These are phyloP conservation scores for Garcia nutans DNA, from an alignment of 345 rosid genomes.

Conservation along the genomic window DNA sequence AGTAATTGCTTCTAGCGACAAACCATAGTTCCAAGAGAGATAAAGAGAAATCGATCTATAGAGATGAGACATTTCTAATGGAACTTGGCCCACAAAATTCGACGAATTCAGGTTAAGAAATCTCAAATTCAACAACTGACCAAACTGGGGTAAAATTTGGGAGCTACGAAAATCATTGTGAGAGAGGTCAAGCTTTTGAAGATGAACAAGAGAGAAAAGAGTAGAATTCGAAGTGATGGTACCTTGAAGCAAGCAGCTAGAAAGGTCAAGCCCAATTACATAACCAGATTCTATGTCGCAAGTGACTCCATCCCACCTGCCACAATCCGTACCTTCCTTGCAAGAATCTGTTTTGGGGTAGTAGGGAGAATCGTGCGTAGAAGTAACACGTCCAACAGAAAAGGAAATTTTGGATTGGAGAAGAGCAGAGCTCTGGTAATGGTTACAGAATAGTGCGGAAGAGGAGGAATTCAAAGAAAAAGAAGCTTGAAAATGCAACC, in stretches of 20 bases:
- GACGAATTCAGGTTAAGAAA: constrained; percentile 16
- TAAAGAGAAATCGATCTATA: not conserved
- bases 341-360: not conserved
- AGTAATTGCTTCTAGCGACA: not conserved
- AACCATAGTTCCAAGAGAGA: not conserved
- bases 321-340: too few species aligned
- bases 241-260: too few species aligned
- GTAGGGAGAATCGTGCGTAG: not conserved
- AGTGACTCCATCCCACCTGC: too few species aligned
- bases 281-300: too few species aligned
- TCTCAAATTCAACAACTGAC: constrained; percentile 1
- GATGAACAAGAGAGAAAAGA: constrained; percentile 5
- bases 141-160: constrained; percentile 10
- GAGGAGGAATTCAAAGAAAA: too few species aligned
- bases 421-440: not conserved
- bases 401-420: not conserved
- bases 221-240: not conserved
- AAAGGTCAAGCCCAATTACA: too few species aligned
- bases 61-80: not conserved
- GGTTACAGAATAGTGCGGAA: not conserved
- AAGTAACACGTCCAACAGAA: not conserved
- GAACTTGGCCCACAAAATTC: not conserved
- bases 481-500: too few species aligned
- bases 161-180: constrained; percentile 20
- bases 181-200: constrained; percentile 30